Evolutionary conservation across 2,329 filamentous ascomycete species (phyloP).

Genomic region (Diaporthe velutina): DNA sequence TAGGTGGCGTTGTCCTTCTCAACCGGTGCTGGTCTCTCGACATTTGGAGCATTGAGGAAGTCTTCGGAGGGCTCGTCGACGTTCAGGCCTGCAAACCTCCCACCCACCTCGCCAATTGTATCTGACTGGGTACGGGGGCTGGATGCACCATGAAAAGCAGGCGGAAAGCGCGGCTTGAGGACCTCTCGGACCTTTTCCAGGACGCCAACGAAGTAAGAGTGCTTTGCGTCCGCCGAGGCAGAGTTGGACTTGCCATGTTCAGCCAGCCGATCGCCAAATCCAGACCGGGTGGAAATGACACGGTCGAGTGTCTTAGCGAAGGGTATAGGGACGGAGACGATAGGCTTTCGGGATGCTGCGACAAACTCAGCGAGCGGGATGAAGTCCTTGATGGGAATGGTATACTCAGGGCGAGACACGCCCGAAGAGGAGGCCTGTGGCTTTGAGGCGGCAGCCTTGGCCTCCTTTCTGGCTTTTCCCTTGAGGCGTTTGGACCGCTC

Average conservation of each 20-base stretch:
- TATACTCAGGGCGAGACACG: constrained; percentile 45
- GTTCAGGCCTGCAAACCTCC: constrained; percentile 51
- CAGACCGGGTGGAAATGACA: constrained; percentile 51
- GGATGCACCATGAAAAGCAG: not conserved
- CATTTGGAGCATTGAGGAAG: constrained; percentile 50
- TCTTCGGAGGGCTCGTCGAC: constrained; percentile 54
- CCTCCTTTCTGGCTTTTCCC: constrained; percentile 47
- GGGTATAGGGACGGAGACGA: constrained; percentile 46
- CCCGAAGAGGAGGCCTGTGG: not conserved
- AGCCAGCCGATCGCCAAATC: constrained; percentile 44
- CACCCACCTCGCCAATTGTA: constrained; percentile 40
- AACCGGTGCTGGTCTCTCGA: constrained; percentile 41
- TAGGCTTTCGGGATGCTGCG: constrained; percentile 42
- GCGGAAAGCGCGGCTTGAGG: not conserved
- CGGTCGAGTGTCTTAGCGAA: constrained; percentile 51
- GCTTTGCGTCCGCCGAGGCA: not conserved
- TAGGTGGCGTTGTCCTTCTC: constrained; percentile 45
- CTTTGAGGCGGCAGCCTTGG: constrained; percentile 35
- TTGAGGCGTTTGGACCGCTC: constrained; percentile 40
- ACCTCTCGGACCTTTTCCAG: not conserved
- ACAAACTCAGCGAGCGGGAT: constrained; percentile 54
- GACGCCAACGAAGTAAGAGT: constrained; percentile 3
- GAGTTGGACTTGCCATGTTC: constrained; percentile 32
- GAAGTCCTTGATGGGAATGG: constrained; percentile 54
- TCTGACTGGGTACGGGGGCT: too few relatives aligned